Percentiles rank a stretch among this genome's conserved stretches.
phyloP scores from a whole-genome alignment of 2,329 filamentous ascomycete genomes.

The Graphilbum ipis-grandicollis region DNA sequence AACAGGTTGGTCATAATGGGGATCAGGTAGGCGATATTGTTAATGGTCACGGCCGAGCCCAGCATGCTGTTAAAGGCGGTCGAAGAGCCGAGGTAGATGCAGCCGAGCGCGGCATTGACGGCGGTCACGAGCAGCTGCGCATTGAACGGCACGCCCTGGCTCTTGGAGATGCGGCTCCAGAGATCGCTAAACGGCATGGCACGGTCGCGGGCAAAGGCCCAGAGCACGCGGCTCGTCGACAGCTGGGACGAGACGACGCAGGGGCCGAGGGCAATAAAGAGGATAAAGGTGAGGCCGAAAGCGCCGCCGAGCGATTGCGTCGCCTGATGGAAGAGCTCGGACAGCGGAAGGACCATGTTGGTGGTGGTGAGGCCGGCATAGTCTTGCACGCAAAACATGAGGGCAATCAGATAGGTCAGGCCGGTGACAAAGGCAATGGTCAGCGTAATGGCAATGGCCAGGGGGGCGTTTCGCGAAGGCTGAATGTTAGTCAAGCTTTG shows the following conservation, averaged over 20 bases:
- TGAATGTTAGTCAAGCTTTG: conserved; percentile 6
- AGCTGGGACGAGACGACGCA: conserved; percentile 56
- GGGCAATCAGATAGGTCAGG: conserved; percentile 49
- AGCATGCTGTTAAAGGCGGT: conserved; percentile 60
- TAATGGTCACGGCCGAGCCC: conserved; percentile 50
- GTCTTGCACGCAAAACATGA: conserved; percentile 53
- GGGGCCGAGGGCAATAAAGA: conserved; percentile 48
- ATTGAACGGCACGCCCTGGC: conserved; percentile 48
- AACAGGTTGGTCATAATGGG: conserved; percentile 22
- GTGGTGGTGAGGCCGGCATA: conserved; percentile 35
- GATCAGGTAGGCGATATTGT: conserved; percentile 50
- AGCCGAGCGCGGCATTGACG: conserved; percentile 43
- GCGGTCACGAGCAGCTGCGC: conserved; percentile 57
- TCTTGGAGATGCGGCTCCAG: conserved; percentile 45
- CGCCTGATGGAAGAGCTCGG: conserved; percentile 44
- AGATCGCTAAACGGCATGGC: conserved; percentile 44
- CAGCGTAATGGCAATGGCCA: conserved; percentile 53
- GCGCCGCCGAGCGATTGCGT: conserved; percentile 43
- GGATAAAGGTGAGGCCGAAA: conserved; percentile 43
- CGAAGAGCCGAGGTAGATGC: conserved; percentile 52
- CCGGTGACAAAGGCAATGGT: conserved; percentile 49
- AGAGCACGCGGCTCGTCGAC: conserved; percentile 48
- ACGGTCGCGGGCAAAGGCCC: conserved; percentile 54
- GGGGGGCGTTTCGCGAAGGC: conserved; percentile 46
- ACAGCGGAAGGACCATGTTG: conserved; percentile 42